Evolutionary conservation across 176 grass and related monocot genomes (phyloP).

Genomic region (Triticum urartu): DNA sequence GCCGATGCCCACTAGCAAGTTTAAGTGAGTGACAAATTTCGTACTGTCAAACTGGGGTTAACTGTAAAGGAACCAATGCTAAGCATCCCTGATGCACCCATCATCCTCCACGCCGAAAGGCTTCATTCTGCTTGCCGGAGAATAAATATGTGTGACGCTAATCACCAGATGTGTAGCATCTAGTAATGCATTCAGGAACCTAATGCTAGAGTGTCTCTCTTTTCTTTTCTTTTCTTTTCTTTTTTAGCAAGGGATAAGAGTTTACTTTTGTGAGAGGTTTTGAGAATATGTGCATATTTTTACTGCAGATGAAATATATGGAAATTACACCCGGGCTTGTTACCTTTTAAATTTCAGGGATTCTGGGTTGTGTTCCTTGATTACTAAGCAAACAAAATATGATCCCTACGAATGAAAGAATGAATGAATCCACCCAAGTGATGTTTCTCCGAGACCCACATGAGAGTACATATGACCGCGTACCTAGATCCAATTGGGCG

Average conservation of each 20-base stretch:
- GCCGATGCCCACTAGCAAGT: background rate
- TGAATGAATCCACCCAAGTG: background rate
- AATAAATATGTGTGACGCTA: background rate
- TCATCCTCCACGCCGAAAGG: constrained; percentile 3
- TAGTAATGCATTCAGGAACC: constrained; percentile 20
- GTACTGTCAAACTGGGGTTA: constrained; percentile 18
- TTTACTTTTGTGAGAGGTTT: background rate
- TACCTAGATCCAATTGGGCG: background rate
- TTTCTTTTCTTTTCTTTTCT: background rate
- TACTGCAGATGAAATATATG: too few relatives aligned
- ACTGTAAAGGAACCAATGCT: background rate
- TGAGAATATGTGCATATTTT: too few relatives aligned
- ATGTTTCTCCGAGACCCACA: background rate
- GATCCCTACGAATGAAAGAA: background rate
- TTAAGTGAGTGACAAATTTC: background rate
- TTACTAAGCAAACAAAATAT: background rate
- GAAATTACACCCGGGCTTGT: too few relatives aligned
- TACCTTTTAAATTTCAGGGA: background rate
- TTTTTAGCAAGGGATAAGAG: too few relatives aligned
- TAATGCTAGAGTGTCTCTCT: background rate
- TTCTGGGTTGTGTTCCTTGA: background rate
- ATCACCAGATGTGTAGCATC: background rate
- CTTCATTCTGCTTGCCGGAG: constrained; percentile 16
- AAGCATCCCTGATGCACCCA: background rate
- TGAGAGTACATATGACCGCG: background rate